Conservation (phyloP, 148 eudicot species). For the Rhododendron vialii region DNA sequence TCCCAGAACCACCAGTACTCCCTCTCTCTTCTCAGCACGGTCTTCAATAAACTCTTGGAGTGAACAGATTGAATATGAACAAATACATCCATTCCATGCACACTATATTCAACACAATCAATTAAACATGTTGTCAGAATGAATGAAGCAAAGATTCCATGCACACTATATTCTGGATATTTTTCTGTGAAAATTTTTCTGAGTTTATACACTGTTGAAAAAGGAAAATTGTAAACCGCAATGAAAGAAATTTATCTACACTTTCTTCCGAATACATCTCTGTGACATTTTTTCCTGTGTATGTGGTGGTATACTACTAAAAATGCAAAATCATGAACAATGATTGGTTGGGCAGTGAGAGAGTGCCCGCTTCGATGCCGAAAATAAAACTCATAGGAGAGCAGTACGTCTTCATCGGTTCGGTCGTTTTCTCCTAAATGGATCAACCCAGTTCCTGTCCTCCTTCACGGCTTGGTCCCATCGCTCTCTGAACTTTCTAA, state of each 20-base stretch:
- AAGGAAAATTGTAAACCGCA: neutral
- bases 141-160: neutral
- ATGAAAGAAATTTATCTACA: neutral
- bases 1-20: too few relatives aligned
- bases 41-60: neutral
- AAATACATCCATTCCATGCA: too few relatives aligned
- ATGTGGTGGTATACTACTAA: neutral
- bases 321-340: neutral
- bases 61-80: neutral
- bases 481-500: slow-evolving; percentile 33
- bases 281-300: neutral
- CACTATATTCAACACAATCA: too few relatives aligned
- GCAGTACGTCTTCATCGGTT: neutral
- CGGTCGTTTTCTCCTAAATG: slow-evolving; percentile 21
- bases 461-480: slow-evolving; percentile 65
- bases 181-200: neutral
- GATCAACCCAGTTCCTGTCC: slow-evolving; percentile 61
- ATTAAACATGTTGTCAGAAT: neutral
- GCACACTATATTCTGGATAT: neutral
- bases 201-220: neutral
- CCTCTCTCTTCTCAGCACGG: too few relatives aligned
- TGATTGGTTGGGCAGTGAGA: neutral
- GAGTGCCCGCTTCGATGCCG: neutral
- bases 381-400: neutral
- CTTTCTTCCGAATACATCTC: neutral